Percentiles rank a stretch among this genome's conserved stretches.
phyloP scores from a whole-genome alignment of 2,329 filamentous ascomycete genomes.

The Pyricularia sp. region DNA sequence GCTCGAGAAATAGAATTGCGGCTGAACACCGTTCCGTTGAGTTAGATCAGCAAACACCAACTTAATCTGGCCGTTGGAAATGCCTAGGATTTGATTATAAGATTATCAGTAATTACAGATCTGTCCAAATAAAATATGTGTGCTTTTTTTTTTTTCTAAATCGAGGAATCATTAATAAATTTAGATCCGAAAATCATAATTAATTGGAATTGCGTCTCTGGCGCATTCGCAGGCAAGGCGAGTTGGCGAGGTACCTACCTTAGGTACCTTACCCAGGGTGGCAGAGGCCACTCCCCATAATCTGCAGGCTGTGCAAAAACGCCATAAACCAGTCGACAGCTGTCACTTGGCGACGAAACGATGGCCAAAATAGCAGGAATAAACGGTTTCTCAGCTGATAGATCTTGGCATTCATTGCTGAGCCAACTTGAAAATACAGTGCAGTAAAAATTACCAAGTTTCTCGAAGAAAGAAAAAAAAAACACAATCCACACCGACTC shows the following conservation, averaged over 20 bases:
- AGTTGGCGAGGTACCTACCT: too few species aligned
- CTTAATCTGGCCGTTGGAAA: neutral
- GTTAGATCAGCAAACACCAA: neutral
- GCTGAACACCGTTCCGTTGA: neutral
- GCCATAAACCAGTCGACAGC: too few species aligned
- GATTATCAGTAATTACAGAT: too few species aligned
- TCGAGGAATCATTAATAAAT: too few species aligned
- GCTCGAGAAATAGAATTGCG: neutral
- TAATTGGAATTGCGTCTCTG: too few species aligned
- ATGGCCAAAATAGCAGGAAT: neutral
- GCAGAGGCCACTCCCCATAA: neutral
- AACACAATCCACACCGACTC: too few species aligned
- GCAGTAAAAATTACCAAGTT: neutral
- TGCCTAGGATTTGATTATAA: too few species aligned
- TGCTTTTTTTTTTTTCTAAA: too few species aligned
- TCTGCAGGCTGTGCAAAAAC: neutral
- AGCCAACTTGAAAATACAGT: neutral
- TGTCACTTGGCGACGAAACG: neutral
- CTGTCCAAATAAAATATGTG: too few species aligned
- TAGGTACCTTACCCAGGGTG: too few species aligned
- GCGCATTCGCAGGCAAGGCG: too few species aligned
- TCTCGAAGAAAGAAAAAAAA: neutral
- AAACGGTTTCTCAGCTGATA: neutral
- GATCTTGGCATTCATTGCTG: neutral
- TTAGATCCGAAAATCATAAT: too few species aligned